phyloP scores from a whole-genome alignment of 2,329 filamentous ascomycete species.

The Metarhizium guizhouense region DNA sequence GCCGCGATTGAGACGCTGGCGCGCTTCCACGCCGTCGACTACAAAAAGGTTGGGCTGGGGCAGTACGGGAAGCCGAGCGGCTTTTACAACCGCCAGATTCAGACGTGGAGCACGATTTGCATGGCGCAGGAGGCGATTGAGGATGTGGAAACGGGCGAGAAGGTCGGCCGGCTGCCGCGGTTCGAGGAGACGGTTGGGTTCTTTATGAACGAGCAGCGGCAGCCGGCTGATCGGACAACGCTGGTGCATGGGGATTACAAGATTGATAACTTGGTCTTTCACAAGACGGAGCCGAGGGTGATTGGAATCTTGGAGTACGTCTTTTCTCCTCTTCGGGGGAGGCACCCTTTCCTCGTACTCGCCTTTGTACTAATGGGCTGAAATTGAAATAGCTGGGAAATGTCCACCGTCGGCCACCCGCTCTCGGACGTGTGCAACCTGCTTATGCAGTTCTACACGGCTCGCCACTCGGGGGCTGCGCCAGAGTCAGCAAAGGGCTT shows the following conservation, averaged over 20 bases:
- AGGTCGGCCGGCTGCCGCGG: constrained; percentile 76
- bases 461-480: constrained; percentile 15
- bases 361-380: neutral
- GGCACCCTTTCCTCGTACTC: neutral
- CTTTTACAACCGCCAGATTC: constrained; percentile 81
- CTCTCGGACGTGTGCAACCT: constrained; percentile 86
- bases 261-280: constrained; percentile 84
- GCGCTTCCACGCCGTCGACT: constrained; percentile 70
- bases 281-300: constrained; percentile 77
- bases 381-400: constrained; percentile 63
- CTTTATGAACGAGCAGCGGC: constrained; percentile 59
- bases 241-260: constrained; percentile 96
- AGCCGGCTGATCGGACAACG: constrained; percentile 68
- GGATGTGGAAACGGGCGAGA: constrained; percentile 67
- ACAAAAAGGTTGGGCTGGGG: constrained; percentile 56
- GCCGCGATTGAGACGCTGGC: constrained; percentile 77
- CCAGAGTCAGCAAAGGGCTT: constrained; percentile 40
- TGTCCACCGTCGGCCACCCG: constrained; percentile 96
- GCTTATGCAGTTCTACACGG: constrained; percentile 31
- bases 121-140: constrained; percentile 64
- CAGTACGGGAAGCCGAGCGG: constrained; percentile 63
- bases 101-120: constrained; percentile 73
- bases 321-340: too few species aligned
- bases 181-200: constrained; percentile 73
- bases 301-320: constrained; percentile 83